A percentile compares a stretch with the other conserved stretches of the same genome.
Evolutionary conservation across 139 green algal genomes (phyloP).

Genomic region (Chlamydomonas asymmetrica): DNA sequence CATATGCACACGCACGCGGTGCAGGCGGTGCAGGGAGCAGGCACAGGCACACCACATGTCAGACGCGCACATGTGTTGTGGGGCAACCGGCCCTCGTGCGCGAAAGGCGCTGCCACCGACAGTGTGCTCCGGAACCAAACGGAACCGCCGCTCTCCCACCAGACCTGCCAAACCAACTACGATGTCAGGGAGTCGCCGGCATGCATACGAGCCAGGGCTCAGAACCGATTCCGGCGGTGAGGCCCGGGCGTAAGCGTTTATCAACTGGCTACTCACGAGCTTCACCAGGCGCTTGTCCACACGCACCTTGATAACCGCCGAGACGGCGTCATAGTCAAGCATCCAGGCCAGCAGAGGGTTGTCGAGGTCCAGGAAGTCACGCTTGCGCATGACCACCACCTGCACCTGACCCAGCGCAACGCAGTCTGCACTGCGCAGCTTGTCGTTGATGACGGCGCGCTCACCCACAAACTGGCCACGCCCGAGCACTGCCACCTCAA

Average conservation of each 20-base stretch:
- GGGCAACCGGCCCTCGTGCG: too few species aligned
- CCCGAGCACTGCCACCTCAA: conserved; percentile 63
- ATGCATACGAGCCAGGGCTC: too few species aligned
- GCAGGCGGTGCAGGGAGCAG: not conserved
- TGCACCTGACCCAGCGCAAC: conserved; percentile 66
- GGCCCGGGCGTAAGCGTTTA: too few species aligned
- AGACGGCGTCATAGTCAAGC: conserved; percentile 74
- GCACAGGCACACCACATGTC: too few species aligned
- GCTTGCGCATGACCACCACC: conserved; percentile 73
- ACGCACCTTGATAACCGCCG: conserved; percentile 45
- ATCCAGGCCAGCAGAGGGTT: conserved; percentile 80
- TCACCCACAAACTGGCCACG: conserved; percentile 77
- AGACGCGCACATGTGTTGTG: too few species aligned
- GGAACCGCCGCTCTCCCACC: not conserved
- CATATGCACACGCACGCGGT: not conserved
- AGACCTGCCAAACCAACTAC: too few species aligned
- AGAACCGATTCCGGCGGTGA: too few species aligned
- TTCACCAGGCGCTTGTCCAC: too few species aligned
- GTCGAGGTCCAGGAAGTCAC: conserved; percentile 76
- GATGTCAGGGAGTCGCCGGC: too few species aligned
- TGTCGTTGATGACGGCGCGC: conserved; percentile 75
- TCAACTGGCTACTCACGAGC: too few species aligned
- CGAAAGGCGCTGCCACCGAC: not conserved
- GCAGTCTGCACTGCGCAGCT: conserved; percentile 71
- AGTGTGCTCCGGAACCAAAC: not conserved